Percentiles rank a stretch among this genome's conserved stretches.
Evolutionary conservation across 2,329 filamentous ascomycete genomes (phyloP).

Genomic region (Stagonosporopsis rhizophila): DNA sequence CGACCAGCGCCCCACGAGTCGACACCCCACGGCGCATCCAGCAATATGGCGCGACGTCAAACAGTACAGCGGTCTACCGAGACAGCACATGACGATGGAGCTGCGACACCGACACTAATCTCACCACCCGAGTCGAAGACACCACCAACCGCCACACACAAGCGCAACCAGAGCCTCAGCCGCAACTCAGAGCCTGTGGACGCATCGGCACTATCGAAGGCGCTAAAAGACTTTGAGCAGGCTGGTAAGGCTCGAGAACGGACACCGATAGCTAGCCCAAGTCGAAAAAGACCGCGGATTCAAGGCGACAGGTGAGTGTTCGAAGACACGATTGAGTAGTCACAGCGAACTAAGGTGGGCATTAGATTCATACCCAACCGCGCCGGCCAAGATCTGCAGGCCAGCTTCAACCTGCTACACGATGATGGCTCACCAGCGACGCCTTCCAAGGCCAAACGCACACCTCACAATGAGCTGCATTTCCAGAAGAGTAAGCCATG

Average conservation of each 20-base stretch:
- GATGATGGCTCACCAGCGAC: constrained; percentile 94
- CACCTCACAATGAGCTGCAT: constrained; percentile 87
- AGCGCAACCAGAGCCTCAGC: constrained; percentile 50
- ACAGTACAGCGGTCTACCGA: constrained; percentile 23
- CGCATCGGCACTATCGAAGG: constrained; percentile 65
- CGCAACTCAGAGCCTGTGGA: constrained; percentile 63
- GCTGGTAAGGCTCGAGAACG: constrained; percentile 65
- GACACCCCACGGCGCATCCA: constrained; percentile 18
- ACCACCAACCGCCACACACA: constrained; percentile 63
- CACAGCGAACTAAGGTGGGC: constrained; percentile 6
- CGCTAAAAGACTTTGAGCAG: constrained; percentile 68
- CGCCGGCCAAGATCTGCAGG: constrained; percentile 89
- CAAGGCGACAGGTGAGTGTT: constrained; percentile 60
- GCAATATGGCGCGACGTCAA: constrained; percentile 30
- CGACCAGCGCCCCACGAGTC: constrained; percentile 6
- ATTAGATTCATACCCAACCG: constrained; percentile 92
- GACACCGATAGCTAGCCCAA: constrained; percentile 70
- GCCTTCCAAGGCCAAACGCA: constrained; percentile 82
- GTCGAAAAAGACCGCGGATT: constrained; percentile 71
- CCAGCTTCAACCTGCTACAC: constrained; percentile 89
- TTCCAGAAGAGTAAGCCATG: constrained; percentile 76
- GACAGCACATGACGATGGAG: constrained; percentile 35
- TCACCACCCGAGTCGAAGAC: constrained; percentile 67
- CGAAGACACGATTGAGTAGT: background rate
- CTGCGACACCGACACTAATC: constrained; percentile 55